Evolutionary conservation across 768 basidiomycete genomes (phyloP).

Genomic region (Gelatoporia subvermispora): DNA sequence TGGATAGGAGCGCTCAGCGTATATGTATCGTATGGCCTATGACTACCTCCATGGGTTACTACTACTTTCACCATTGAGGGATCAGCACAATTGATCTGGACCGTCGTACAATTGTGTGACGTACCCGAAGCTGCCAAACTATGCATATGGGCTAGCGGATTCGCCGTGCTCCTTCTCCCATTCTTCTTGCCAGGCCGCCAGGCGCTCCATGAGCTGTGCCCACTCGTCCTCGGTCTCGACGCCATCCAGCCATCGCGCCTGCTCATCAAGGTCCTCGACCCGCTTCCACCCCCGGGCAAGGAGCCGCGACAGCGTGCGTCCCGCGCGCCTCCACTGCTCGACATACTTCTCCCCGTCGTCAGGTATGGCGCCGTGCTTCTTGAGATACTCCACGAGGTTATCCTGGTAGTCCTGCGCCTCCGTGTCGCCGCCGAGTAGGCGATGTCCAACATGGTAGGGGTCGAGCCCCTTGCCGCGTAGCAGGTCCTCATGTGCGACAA

Average conservation of each 20-base stretch:
- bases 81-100: too few relatives aligned
- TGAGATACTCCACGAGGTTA: conserved; percentile 23
- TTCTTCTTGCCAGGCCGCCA: conserved; percentile 46
- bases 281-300: conserved; percentile 40
- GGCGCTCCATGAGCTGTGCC: conserved; percentile 41
- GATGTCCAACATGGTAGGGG: conserved; percentile 46
- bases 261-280: conserved; percentile 36
- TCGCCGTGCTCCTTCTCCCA: conserved; percentile 40
- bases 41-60: too few relatives aligned
- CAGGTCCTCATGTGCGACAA: conserved; percentile 36
- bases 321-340: conserved; percentile 43
- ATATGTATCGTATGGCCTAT: too few relatives aligned
- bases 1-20: too few relatives aligned
- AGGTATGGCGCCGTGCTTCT: conserved; percentile 28
- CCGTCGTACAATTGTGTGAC: too few relatives aligned
- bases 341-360: conserved; percentile 41
- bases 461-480: conserved; percentile 40
- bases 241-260: conserved; percentile 41
- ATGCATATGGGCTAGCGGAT: not conserved
- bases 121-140: too few relatives aligned
- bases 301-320: conserved; percentile 27
- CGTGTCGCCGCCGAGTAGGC: conserved; percentile 27
- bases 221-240: conserved; percentile 48
- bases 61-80: too few relatives aligned
- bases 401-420: conserved; percentile 30